Base-by-base conservation (phyloP, 2,329 filamentous ascomycete species). In the Claviceps quebecensis region DNA sequence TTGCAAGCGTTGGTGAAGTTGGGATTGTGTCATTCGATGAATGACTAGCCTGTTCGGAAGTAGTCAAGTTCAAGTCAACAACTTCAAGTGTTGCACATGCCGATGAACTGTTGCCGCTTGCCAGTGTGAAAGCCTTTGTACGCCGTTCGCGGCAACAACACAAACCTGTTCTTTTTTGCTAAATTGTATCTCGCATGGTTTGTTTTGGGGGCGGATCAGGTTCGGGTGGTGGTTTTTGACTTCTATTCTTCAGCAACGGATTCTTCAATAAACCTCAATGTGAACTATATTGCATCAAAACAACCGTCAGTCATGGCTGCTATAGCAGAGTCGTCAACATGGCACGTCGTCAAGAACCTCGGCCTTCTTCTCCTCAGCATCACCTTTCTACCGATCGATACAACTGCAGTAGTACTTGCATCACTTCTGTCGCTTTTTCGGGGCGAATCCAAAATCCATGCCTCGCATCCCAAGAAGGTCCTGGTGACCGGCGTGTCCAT, bases 401-500 rank as follows among this genome's bases (percentile, higher is more conserved):
- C 70, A 16, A 61, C 78, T 45, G 61, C 77, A 7, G 49, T 67
- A 16, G 49, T 63, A 23, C 8, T 44, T 3, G 39, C 40, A 4
- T 2, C 23, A n/a, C 16, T 41, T 13, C 13, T 44, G 29, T 44
- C 48, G 40, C 29, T 19, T 26, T 44, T 49, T 3, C 17, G 17
- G 39, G 0, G 13, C 3, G 7, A 17, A 56, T 53, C 5, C 17
- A 62, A 1, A 57, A 41, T 48, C 41, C 53, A 46, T 34, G 47
- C 36, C 2, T 41, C 50, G 13, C 8, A 37, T 8, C 37, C 44
- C 0, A 58, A 59, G 50, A 84, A 76, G 0, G 69, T 89, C 38
- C 73, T 90, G 14, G 75, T 90, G 43, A 88, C 85, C 0, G 85
- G 86, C 2, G 73, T 88, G 2, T 78, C 80, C 45, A 89, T 87